Evolutionary conservation across 2,329 filamentous ascomycete genomes (phyloP).

Genomic region (Arthrobotrys megalospora): DNA sequence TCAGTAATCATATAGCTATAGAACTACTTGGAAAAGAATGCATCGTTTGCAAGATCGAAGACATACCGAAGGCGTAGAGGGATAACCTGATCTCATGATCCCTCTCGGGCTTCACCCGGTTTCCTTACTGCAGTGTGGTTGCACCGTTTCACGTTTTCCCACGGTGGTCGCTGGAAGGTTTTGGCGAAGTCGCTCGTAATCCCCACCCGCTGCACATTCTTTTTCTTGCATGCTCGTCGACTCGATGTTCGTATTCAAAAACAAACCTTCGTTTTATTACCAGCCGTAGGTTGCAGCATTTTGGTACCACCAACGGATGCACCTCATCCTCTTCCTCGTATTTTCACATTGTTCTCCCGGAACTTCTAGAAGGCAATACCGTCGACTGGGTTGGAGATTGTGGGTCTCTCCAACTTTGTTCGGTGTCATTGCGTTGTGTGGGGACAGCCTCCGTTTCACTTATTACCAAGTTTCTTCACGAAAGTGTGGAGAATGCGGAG

Average conservation of each 20-base stretch:
- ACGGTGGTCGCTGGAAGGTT: constrained; percentile 29
- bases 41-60: not conserved
- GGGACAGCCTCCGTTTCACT: constrained; percentile 5
- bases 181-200: constrained; percentile 21
- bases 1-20: not conserved
- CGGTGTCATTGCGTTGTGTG: constrained; percentile 19
- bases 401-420: constrained; percentile 32
- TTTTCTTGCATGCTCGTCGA: not conserved
- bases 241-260: constrained; percentile 37
- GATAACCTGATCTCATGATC: constrained; percentile 9
- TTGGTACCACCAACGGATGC: constrained; percentile 20
- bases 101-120: constrained; percentile 5
- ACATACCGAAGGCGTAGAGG: not conserved
- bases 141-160: constrained; percentile 51
- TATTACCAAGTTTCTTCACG: constrained; percentile 1
- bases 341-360: constrained; percentile 33
- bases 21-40: not conserved
- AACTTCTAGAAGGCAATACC: constrained; percentile 48
- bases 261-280: constrained; percentile 17
- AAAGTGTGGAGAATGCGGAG: constrained; percentile 47
- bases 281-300: constrained; percentile 1
- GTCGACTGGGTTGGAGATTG: constrained; percentile 1
- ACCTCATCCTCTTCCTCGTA: constrained; percentile 25
- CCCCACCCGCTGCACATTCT: not conserved
- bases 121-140: constrained; percentile 26